Evolutionary conservation across 2,329 filamentous ascomycete species (phyloP).

Genomic region (Verticillium klebahnii): DNA sequence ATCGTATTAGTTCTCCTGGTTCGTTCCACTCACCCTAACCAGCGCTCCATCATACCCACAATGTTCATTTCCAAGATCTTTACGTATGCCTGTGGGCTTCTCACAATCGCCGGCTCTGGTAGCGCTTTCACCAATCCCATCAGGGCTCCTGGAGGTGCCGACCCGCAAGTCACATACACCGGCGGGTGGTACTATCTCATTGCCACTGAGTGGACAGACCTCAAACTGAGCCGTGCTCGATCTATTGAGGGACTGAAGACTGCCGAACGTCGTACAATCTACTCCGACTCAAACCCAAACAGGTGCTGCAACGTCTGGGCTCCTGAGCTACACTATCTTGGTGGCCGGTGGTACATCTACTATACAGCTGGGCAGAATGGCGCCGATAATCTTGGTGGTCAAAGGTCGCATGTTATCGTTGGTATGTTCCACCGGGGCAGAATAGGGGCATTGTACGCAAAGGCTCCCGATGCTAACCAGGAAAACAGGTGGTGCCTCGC

Average conservation of each 20-base stretch:
- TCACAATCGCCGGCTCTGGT: constrained; percentile 14
- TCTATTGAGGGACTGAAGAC: constrained; percentile 53
- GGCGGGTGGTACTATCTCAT: constrained; percentile 54
- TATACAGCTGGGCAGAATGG: constrained; percentile 45
- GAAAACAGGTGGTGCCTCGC: constrained; percentile 39
- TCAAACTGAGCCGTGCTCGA: constrained; percentile 48
- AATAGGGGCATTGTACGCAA: too few species aligned
- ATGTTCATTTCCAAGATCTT: background rate
- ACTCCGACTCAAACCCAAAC: constrained; percentile 37
- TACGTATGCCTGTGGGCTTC: background rate
- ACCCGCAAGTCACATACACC: constrained; percentile 47
- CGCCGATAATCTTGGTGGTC: constrained; percentile 35
- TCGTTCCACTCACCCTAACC: background rate
- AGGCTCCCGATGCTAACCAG: background rate
- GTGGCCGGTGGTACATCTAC: constrained; percentile 50
- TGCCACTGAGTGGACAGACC: constrained; percentile 50
- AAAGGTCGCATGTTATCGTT: constrained; percentile 47
- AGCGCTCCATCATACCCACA: background rate
- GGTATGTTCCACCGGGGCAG: constrained; percentile 24
- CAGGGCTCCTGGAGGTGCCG: constrained; percentile 41
- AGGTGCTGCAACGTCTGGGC: constrained; percentile 55
- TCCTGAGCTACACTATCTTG: constrained; percentile 48
- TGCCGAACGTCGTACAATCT: constrained; percentile 45
- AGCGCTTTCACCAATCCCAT: constrained; percentile 47
- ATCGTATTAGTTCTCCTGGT: too few species aligned